Conservation (phyloP, 2,329 filamentous ascomycete genomes). For the Plenodomus lindquistii region DNA sequence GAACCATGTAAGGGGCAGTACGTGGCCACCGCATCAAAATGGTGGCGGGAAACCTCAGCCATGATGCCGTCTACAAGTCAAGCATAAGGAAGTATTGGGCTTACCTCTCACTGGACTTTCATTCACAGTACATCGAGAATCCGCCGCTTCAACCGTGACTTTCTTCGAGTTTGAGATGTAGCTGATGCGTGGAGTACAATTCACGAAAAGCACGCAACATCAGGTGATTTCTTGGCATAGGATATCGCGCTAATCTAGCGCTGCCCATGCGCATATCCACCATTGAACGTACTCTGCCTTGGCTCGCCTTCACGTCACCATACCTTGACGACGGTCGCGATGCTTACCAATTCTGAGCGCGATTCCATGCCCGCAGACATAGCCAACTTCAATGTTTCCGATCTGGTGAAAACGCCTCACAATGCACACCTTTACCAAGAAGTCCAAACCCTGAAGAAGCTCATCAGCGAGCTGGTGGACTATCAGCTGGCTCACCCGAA, state of each 20-base stretch:
- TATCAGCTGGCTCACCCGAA: slow-evolving; percentile 35
- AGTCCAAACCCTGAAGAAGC: slow-evolving; percentile 36
- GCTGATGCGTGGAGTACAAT: too few relatives aligned
- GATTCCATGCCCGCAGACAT: slow-evolving; percentile 16
- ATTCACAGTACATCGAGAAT: too few relatives aligned
- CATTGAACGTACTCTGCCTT: not conserved
- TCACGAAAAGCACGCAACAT: not conserved
- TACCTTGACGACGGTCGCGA: slow-evolving; percentile 12
- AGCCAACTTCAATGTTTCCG: slow-evolving; percentile 25
- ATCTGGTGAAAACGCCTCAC: slow-evolving; percentile 35
- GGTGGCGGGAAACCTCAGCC: not conserved
- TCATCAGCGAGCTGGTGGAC: slow-evolving; percentile 37
- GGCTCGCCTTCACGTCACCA: not conserved
- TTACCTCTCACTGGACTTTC: too few relatives aligned
- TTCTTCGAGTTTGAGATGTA: too few relatives aligned
- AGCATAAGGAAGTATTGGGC: too few relatives aligned
- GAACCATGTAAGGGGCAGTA: not conserved
- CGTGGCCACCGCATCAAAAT: not conserved
- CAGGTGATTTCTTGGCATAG: not conserved
- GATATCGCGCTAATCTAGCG: not conserved
- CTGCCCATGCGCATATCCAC: not conserved
- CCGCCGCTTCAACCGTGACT: too few relatives aligned
- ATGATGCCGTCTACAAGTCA: too few relatives aligned
- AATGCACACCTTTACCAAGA: slow-evolving; percentile 35
- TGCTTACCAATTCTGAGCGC: not conserved